Evolutionary conservation across 1,284 basidiomycete genomes (phyloP).

Genomic region (Ceratobasidium sp.): DNA sequence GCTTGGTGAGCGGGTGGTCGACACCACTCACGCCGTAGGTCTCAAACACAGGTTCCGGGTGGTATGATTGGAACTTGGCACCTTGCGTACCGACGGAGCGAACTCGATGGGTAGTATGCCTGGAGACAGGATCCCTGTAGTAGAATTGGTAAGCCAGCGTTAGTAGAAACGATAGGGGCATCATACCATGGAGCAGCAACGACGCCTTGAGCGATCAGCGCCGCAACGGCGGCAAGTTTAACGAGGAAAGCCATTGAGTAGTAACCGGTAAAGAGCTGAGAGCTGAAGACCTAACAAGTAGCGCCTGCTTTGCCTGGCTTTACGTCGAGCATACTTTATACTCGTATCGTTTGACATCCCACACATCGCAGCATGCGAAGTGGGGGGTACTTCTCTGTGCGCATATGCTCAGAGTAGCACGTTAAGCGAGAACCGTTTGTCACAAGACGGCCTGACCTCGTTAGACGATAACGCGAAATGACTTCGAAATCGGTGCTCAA

Average conservation of each 20-base stretch:
- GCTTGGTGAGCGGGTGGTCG: conserved; percentile 44
- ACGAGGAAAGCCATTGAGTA: conserved; percentile 18
- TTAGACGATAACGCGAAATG: neutral
- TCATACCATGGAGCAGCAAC: conserved; percentile 12
- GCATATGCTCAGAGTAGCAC: conserved; percentile 20
- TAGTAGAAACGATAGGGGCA: neutral
- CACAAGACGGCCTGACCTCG: neutral
- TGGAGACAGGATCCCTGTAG: neutral
- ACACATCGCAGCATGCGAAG: neutral
- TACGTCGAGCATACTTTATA: neutral
- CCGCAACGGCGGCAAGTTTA: conserved; percentile 4
- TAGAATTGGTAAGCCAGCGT: neutral
- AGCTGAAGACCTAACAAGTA: conserved; percentile 15
- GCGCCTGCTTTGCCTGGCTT: conserved; percentile 8
- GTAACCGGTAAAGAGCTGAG: conserved; percentile 19
- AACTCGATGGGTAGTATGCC: conserved; percentile 27
- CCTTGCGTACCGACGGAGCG: conserved; percentile 10
- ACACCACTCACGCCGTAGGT: conserved; percentile 13
- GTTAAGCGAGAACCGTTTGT: conserved; percentile 1
- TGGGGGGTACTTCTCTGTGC: neutral
- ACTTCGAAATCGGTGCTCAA: conserved; percentile 13
- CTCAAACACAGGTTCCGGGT: conserved; percentile 21
- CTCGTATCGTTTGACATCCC: neutral
- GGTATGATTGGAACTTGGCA: conserved; percentile 28
- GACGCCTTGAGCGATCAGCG: neutral